phyloP scores from a whole-genome alignment of 106 monocot species.

The Dendrobium nobile region DNA sequence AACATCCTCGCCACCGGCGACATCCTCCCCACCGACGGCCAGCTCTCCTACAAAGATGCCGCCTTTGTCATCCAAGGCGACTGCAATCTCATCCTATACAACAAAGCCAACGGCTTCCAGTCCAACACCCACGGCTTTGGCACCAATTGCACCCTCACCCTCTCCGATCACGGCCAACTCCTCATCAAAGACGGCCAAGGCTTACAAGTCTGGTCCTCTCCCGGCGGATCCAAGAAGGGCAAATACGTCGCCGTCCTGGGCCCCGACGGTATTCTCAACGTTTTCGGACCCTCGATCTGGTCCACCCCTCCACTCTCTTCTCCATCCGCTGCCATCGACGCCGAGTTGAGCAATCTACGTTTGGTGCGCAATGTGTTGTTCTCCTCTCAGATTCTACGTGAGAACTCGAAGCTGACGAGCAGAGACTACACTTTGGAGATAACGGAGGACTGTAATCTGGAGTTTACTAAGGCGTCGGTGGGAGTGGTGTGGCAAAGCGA shows the following conservation, averaged over 20 bases:
- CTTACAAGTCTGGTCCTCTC: neutral
- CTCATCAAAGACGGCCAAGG: neutral
- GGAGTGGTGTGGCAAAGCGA: neutral
- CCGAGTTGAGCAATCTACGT: neutral
- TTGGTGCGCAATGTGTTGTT: slow-evolving; percentile 16
- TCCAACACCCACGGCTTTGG: slow-evolving; percentile 12
- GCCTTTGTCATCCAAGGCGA: slow-evolving; percentile 25
- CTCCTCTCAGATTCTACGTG: slow-evolving; percentile 7
- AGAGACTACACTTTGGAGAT: slow-evolving; percentile 9
- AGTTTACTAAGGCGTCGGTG: slow-evolving; percentile 3
- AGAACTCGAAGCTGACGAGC: slow-evolving; percentile 6
- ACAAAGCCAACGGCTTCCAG: slow-evolving; percentile 5
- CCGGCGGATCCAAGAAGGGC: neutral
- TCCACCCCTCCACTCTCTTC: neutral
- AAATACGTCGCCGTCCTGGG: neutral
- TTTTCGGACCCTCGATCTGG: slow-evolving; percentile 3
- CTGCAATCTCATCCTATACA: slow-evolving; percentile 34
- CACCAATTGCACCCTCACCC: slow-evolving; percentile 16
- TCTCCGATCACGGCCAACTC: slow-evolving; percentile 1
- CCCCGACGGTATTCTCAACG: neutral
- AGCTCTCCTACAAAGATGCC: slow-evolving; percentile 4
- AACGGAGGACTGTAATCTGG: slow-evolving; percentile 4
- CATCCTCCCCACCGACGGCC: slow-evolving; percentile 8
- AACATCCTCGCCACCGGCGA: slow-evolving; percentile 23
- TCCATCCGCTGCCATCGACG: neutral